Evolutionary conservation across 352 stramenopile species (phyloP).

Genomic region (Globisporangium camurandrum): DNA sequence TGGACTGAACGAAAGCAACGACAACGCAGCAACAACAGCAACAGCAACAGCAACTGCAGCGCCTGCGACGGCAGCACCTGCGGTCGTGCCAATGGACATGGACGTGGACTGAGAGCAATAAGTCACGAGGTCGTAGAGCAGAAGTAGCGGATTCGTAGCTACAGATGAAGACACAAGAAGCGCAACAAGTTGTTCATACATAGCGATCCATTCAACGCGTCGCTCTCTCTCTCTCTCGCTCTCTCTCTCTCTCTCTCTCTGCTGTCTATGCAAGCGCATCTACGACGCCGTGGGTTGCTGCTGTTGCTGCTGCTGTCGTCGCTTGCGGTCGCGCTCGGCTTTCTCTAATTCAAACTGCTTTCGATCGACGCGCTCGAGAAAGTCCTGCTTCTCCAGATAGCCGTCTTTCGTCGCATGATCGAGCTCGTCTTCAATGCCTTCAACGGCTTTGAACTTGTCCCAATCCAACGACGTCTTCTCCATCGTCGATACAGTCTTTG

Average conservation of each 20-base stretch:
- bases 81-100: slow-evolving; percentile 79
- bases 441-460: slow-evolving; percentile 92
- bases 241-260: no score
- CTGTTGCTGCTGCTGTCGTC: slow-evolving; percentile 47
- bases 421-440: slow-evolving; percentile 90
- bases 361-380: slow-evolving; percentile 85
- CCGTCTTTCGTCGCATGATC: slow-evolving; percentile 91
- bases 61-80: slow-evolving; percentile 50
- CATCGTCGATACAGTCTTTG: slow-evolving; percentile 91
- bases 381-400: slow-evolving; percentile 95
- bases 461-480: slow-evolving; percentile 94
- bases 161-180: no score
- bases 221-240: no score
- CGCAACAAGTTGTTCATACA: no score
- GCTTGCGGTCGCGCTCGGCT: slow-evolving; percentile 73
- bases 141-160: neutral
- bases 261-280: no score
- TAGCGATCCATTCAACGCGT: no score
- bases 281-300: slow-evolving; percentile 7
- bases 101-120: slow-evolving; percentile 42
- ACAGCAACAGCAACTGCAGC: no score
- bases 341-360: slow-evolving; percentile 89
- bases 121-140: neutral
- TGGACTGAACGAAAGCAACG: slow-evolving; percentile 15
- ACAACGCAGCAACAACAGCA: slow-evolving; percentile 16